Base-by-base conservation (phyloP, 164 flowering plant genomes). In the Macadamia tetraphylla region DNA sequence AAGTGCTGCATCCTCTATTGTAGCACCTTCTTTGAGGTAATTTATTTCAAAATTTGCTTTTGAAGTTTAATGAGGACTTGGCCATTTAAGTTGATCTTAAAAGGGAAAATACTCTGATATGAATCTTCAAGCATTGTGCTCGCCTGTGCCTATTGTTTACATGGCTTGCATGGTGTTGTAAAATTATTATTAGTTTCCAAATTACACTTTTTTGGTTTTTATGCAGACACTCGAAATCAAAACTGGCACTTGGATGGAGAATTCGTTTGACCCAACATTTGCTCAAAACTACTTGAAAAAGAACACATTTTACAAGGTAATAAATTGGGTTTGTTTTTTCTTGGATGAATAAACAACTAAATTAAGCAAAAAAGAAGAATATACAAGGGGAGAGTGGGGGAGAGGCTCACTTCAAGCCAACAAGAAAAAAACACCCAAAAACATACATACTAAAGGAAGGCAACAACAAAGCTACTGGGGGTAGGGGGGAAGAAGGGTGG, bases 1-100 rank as follows among this genome's bases (percentile, higher is more conserved):
- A 70, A 95, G 99, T 85, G 97, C 89, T 53, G 99, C 99, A 52
- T 85, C 90, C 32, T 87, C 99, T 69, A 79, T 95, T 62, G 77
- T 92, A 80, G 97, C 98, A 53, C 98, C 99, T 73, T 95, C 99
- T 18, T 70, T 95, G 72, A 92, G 97, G 99, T 92, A 81, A 58
- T 72, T 58, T 60, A 14, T 53, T 53, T 53, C 18, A 12, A 53
- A 14, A 4, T n/a, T 53, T 4, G 14, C 57, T 53, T 14, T 53
- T 17, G 13, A 14, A 53, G 17, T 17, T 53, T 9, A 46, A 46
- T 53, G 6, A 53, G 18, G 3, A 53, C 17, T 53, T 17, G 13
- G 57, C 18, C 57, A 12, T 1, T 53, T 13, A 17, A 53, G 15
- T 14, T 53, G 13, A 11, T 53, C 18, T 53, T 17, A 53, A 4